Evolutionary conservation across 2,329 filamentous ascomycete genomes (phyloP).

Genomic region (Cercospora canescens): DNA sequence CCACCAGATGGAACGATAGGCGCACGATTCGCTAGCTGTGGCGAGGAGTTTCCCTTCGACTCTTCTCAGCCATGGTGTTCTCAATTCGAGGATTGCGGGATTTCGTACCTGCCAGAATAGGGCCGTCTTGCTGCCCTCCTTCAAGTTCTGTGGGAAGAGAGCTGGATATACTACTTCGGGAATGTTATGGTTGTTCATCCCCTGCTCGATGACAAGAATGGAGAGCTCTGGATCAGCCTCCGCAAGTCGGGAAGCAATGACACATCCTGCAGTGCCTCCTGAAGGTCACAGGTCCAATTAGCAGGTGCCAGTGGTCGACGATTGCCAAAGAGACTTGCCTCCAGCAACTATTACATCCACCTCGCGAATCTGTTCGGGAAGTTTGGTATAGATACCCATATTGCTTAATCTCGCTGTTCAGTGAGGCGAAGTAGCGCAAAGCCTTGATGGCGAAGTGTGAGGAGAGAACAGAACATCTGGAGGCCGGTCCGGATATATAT

Average conservation of each 20-base stretch:
- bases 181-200: conserved; percentile 54
- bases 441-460: too few relatives aligned
- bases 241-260: conserved; percentile 54
- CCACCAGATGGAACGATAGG: conserved; percentile 46
- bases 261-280: conserved; percentile 53
- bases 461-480: not conserved
- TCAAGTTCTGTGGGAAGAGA: conserved; percentile 50
- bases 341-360: conserved; percentile 56
- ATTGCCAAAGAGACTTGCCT: conserved; percentile 32
- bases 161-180: conserved; percentile 53
- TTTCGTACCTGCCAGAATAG: conserved; percentile 46
- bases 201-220: conserved; percentile 56
- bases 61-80: not conserved
- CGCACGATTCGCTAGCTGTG: conserved; percentile 48
- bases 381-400: conserved; percentile 35
- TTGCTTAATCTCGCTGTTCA: not conserved
- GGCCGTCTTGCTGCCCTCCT: conserved; percentile 50
- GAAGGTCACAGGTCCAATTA: not conserved
- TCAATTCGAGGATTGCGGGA: not conserved
- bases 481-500: not conserved
- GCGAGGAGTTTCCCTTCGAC: conserved; percentile 44
- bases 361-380: conserved; percentile 43
- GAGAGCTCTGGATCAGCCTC: conserved; percentile 53
- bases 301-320: not conserved
- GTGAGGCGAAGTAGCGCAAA: not conserved